Conservation (phyloP, 192 early-diverging fungal species). For the Pilaira anomala region DNA sequence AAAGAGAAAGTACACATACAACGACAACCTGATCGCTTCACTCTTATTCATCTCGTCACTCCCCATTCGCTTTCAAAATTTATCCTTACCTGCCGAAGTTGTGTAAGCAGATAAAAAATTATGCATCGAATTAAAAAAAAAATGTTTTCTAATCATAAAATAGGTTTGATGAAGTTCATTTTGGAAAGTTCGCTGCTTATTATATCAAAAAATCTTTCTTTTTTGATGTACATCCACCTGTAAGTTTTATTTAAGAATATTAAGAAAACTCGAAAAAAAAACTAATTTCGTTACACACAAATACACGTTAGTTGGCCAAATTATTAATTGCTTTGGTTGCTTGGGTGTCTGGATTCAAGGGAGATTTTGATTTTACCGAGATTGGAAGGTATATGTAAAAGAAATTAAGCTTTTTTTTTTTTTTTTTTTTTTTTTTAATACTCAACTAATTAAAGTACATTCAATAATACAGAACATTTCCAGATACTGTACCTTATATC, state of each 20-base stretch:
- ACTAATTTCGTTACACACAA: neutral
- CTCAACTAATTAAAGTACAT: neutral
- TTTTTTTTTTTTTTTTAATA: too few relatives aligned
- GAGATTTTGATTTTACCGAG: conserved; percentile 84
- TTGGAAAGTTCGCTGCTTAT: conserved; percentile 86
- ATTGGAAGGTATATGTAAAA: conserved; percentile 66
- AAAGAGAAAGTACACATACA: neutral
- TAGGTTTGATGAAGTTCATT: conserved; percentile 96
- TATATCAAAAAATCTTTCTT: conserved; percentile 84
- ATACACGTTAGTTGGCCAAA: conserved; percentile 38
- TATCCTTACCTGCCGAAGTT: conserved; percentile 43
- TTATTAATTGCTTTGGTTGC: conserved; percentile 50
- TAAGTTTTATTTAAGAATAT: conserved; percentile 55
- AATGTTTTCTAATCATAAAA: neutral
- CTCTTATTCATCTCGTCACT: conserved; percentile 35
- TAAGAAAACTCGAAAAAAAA: neutral
- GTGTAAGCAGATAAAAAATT: conserved; percentile 41
- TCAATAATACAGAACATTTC: conserved; percentile 67
- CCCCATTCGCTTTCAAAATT: conserved; percentile 40
- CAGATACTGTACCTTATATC: conserved; percentile 82
- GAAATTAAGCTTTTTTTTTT: too few relatives aligned
- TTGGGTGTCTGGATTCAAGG: conserved; percentile 81
- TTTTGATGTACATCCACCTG: conserved; percentile 92
- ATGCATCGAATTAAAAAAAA: too few relatives aligned
- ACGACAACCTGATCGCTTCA: conserved; percentile 23